These are phyloP conservation scores for Acmispon strigosus DNA, from an alignment of 306 rosid genomes.

Conservation along the genomic window DNA sequence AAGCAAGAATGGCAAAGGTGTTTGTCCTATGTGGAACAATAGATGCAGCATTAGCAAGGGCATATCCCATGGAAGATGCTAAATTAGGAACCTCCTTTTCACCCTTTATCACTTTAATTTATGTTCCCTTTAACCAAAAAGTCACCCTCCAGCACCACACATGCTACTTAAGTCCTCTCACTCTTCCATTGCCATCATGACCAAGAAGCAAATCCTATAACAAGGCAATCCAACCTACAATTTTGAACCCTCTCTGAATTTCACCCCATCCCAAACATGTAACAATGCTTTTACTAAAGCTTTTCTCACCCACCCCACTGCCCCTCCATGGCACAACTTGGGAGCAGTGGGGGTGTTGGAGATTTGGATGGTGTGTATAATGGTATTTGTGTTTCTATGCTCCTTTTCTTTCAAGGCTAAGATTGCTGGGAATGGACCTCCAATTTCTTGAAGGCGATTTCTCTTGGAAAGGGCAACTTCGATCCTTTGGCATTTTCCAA, in stretches of 20 bases:
- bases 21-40: conserved; percentile 41
- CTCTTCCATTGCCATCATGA: conserved; percentile 49
- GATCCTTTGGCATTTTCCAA: conserved; percentile 86
- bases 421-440: conserved; percentile 27
- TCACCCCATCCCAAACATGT: conserved; percentile 32
- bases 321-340: conserved; percentile 25
- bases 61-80: conserved; percentile 92
- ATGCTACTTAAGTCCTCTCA: conserved; percentile 57
- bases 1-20: conserved; percentile 21
- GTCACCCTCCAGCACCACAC: conserved; percentile 38
- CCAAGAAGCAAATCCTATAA: conserved; percentile 53
- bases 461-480: conserved; percentile 87
- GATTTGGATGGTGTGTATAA: conserved; percentile 21
- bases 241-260: conserved; percentile 48
- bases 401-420: conserved; percentile 15
- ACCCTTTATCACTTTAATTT: conserved; percentile 32
- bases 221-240: conserved; percentile 34
- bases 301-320: conserved; percentile 25
- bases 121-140: conserved; percentile 26
- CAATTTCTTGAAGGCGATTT: conserved; percentile 30
- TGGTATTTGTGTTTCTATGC: background rate
- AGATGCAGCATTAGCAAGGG: conserved; percentile 36
- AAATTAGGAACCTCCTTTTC: conserved; percentile 41
- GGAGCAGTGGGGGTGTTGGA: conserved; percentile 22
- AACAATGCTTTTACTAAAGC: background rate